Conservation (phyloP, 2,329 filamentous ascomycete genomes). For the Phyllosticta paracitricarpa region DNA sequence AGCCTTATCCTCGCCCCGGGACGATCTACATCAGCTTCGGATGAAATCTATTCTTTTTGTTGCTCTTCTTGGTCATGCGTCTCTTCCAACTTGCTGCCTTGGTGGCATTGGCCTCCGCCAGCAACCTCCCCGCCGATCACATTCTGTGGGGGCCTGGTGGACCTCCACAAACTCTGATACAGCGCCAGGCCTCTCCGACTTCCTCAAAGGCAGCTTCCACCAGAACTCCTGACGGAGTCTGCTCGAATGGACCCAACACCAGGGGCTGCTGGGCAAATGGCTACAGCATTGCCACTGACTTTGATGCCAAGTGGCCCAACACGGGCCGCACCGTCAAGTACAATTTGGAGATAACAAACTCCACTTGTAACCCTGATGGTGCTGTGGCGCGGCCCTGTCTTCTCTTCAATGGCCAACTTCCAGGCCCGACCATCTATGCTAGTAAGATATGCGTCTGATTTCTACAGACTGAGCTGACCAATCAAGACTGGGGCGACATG, state of each 20-base stretch:
- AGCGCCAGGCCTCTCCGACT: background rate
- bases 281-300: slow-evolving; percentile 36
- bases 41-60: background rate
- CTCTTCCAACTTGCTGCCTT: slow-evolving; percentile 14
- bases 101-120: slow-evolving; percentile 13
- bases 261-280: slow-evolving; percentile 34
- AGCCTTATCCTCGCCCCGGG: background rate
- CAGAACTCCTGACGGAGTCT: slow-evolving; percentile 18
- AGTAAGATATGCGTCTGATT: background rate
- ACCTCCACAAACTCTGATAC: slow-evolving; percentile 7
- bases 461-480: background rate
- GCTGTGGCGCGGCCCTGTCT: slow-evolving; percentile 19
- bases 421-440: slow-evolving; percentile 42
- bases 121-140: slow-evolving; percentile 14
- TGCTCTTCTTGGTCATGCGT: slow-evolving; percentile 12
- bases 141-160: slow-evolving; percentile 17
- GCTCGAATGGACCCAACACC: slow-evolving; percentile 26
- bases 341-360: slow-evolving; percentile 32
- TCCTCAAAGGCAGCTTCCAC: slow-evolving; percentile 6
- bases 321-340: slow-evolving; percentile 23
- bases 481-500: slow-evolving; percentile 29
- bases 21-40: background rate
- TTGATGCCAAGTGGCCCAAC: slow-evolving; percentile 33
- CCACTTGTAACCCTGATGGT: slow-evolving; percentile 33
- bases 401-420: slow-evolving; percentile 43